phyloP scores from a whole-genome alignment of 345 rosid species.

The Jatropha curcas region DNA sequence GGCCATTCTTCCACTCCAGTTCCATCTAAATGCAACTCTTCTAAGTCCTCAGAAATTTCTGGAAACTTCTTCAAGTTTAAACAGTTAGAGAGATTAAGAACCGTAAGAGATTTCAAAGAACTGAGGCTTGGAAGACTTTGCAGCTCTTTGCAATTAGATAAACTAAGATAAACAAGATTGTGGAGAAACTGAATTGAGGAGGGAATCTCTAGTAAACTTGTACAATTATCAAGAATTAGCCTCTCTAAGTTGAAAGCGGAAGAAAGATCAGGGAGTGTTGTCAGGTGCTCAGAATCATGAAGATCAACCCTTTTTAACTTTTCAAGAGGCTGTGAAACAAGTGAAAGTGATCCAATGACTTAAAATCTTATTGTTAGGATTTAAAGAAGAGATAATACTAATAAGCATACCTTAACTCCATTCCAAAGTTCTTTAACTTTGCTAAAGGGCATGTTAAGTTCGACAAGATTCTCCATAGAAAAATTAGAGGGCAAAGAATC shows the following conservation, averaged over 20 bases:
- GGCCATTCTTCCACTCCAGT: conserved; percentile 13
- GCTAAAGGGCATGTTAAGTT: conserved; percentile 17
- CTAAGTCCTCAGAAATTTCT: neutral
- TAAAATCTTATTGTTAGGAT: neutral
- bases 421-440: conserved; percentile 1
- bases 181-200: conserved; percentile 2
- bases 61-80: conserved; percentile 12
- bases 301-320: conserved; percentile 12
- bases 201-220: conserved; percentile 7
- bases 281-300: conserved; percentile 2
- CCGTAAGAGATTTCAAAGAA: conserved; percentile 2
- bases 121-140: conserved; percentile 8
- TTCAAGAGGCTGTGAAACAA: neutral
- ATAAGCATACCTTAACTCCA: conserved; percentile 15
- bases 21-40: conserved; percentile 10
- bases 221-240: conserved; percentile 10
- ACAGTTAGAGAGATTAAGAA: conserved; percentile 15
- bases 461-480: conserved; percentile 11
- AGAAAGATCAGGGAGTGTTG: neutral
- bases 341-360: neutral
- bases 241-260: conserved; percentile 6
- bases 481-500: conserved; percentile 13
- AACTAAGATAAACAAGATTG: conserved; percentile 3
- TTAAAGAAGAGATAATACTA: neutral
- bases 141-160: conserved; percentile 10